Percentiles rank a stretch among this genome's conserved stretches.
phyloP scores from a whole-genome alignment of 805 yeast genomes.

The Cyberlindnera galapagoensis region DNA sequence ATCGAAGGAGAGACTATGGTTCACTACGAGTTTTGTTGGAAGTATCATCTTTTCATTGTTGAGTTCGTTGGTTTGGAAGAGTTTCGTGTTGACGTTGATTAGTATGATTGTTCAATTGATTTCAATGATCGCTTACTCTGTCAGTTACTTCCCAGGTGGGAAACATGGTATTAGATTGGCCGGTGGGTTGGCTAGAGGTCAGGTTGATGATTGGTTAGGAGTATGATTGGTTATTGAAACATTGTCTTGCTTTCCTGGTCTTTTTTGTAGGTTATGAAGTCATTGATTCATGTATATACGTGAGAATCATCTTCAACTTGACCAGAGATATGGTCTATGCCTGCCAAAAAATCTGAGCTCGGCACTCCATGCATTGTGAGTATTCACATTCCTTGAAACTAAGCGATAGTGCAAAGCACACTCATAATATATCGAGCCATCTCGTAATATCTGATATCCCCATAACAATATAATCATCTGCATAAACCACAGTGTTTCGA shows the following conservation, averaged over 20 bases:
- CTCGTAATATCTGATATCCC: too few relatives aligned
- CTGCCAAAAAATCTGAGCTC: too few relatives aligned
- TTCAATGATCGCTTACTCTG: constrained; percentile 11
- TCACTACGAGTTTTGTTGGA: constrained; percentile 8
- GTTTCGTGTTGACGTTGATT: constrained; percentile 9
- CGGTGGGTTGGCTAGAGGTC: constrained; percentile 12
- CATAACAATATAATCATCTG: too few relatives aligned
- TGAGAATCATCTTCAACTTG: too few relatives aligned
- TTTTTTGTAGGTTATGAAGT: too few relatives aligned
- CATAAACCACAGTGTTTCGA: too few relatives aligned
- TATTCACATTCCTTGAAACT: too few relatives aligned
- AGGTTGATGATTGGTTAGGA: constrained; percentile 16
- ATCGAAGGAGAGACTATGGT: constrained; percentile 16
- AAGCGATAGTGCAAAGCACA: too few relatives aligned
- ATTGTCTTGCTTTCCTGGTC: background rate
- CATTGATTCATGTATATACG: too few relatives aligned
- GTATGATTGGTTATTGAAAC: constrained; percentile 5
- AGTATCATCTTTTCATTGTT: constrained; percentile 11
- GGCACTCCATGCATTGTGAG: too few relatives aligned
- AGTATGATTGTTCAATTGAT: constrained; percentile 9
- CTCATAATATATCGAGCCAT: too few relatives aligned
- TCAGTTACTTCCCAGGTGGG: constrained; percentile 19
- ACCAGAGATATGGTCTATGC: too few relatives aligned
- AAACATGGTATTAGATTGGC: constrained; percentile 14
- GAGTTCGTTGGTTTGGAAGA: constrained; percentile 9